A percentile compares a stretch with the other conserved stretches of the same genome.
Conservation (phyloP, 768 basidiomycete genomes). For the Boletus sp. region DNA sequence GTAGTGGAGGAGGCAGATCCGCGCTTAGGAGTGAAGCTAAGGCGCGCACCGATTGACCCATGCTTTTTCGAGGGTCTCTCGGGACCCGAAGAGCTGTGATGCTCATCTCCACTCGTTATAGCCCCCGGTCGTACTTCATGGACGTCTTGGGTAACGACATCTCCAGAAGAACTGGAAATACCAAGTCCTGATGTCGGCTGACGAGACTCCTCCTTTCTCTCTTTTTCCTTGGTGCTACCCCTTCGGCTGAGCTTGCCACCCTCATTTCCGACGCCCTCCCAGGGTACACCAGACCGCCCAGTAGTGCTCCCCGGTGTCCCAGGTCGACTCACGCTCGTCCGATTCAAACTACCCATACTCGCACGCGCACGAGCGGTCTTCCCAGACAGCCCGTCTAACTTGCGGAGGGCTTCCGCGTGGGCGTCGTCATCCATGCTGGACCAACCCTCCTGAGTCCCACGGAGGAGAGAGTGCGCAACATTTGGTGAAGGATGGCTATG, state of each 20-base stretch:
- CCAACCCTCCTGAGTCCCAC: slow-evolving; percentile 90
- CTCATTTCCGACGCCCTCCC: slow-evolving; percentile 62
- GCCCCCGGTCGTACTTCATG: slow-evolving; percentile 42
- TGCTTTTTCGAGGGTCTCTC: slow-evolving; percentile 73
- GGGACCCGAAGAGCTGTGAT: slow-evolving; percentile 39
- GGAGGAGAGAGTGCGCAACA: slow-evolving; percentile 80
- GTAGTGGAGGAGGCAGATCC: slow-evolving; percentile 88
- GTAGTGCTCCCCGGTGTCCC: slow-evolving; percentile 68
- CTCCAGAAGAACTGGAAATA: slow-evolving; percentile 35
- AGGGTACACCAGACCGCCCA: slow-evolving; percentile 48
- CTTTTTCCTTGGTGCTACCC: slow-evolving; percentile 42
- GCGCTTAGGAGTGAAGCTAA: slow-evolving; percentile 81
- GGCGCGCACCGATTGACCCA: slow-evolving; percentile 51
- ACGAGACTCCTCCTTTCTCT: slow-evolving; percentile 38
- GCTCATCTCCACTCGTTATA: slow-evolving; percentile 57
- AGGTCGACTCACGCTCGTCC: slow-evolving; percentile 64
- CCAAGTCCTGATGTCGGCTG: slow-evolving; percentile 31
- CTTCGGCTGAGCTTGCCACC: slow-evolving; percentile 36
- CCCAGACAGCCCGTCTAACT: slow-evolving; percentile 83
- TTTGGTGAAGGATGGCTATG: slow-evolving; percentile 49
- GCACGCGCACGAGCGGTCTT: slow-evolving; percentile 75
- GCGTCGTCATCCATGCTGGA: slow-evolving; percentile 83
- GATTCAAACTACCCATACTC: slow-evolving; percentile 70
- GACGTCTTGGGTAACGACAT: slow-evolving; percentile 35
- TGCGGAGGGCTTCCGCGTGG: slow-evolving; percentile 87